phyloP scores from a whole-genome alignment of 306 rosid species.

The Ochetophila trinervis region DNA sequence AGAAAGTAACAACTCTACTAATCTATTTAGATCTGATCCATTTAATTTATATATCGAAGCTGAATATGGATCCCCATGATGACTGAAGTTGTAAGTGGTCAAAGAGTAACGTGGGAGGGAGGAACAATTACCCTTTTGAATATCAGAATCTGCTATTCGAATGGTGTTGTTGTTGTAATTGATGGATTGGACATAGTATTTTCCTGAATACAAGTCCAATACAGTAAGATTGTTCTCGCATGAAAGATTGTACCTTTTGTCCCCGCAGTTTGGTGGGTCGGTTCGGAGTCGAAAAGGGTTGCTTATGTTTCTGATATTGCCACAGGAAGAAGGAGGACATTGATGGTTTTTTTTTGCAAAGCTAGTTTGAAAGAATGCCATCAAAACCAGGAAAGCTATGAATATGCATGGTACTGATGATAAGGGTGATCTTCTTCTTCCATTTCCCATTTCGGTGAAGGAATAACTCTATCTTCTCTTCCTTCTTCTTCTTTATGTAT shows the following conservation, averaged over 20 bases:
- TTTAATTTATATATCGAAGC: neutral
- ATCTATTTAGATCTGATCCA: too few relatives aligned
- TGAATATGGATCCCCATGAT: neutral
- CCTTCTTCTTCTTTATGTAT: too few relatives aligned
- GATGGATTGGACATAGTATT: neutral
- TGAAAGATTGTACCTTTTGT: neutral
- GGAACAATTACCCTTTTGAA: conserved; percentile 2
- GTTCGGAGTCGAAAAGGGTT: conserved; percentile 3
- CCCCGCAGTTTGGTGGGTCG: conserved; percentile 1
- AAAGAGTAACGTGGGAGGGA: neutral
- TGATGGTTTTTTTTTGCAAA: neutral
- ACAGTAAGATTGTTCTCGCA: conserved; percentile 6
- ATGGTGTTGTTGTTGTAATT: conserved; percentile 6
- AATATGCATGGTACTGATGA: too few relatives aligned
- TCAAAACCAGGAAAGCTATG: too few relatives aligned
- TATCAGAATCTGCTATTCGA: neutral
- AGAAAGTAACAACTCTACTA: too few relatives aligned
- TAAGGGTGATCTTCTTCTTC: too few relatives aligned
- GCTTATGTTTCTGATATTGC: neutral
- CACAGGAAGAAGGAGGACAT: conserved; percentile 13
- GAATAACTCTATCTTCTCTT: too few relatives aligned
- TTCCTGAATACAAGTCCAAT: neutral
- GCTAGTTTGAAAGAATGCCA: too few relatives aligned
- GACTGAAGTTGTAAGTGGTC: neutral
- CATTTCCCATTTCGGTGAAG: too few relatives aligned